phyloP scores from a whole-genome alignment of 148 eudicot species.

The Rhododendron ferrugineum region DNA sequence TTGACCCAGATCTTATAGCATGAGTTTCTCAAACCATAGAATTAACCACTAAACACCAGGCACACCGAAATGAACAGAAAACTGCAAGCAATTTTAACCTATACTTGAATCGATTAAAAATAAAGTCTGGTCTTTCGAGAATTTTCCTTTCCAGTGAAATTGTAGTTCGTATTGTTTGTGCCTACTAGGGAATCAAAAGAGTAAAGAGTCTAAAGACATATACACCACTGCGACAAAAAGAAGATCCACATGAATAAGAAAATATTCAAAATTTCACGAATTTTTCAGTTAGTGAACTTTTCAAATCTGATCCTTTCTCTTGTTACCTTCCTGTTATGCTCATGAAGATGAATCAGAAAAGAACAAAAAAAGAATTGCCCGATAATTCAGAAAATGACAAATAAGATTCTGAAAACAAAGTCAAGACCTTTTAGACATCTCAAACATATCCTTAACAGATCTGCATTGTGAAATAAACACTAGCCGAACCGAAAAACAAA shows the following conservation, averaged over 20 bases:
- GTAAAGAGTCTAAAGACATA: not conserved
- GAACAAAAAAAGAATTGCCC: not conserved
- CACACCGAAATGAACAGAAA: not conserved
- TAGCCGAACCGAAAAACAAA: not conserved
- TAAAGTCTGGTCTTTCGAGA: not conserved
- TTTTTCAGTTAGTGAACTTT: not conserved
- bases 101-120: not conserved
- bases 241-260: not conserved
- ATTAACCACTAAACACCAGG: not conserved
- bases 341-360: not conserved
- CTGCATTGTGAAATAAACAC: not conserved
- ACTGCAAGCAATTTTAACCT: not conserved
- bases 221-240: not conserved
- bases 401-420: not conserved
- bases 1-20: not conserved
- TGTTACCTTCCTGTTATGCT: not conserved
- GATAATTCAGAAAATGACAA: not conserved
- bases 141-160: not conserved
- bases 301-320: not conserved
- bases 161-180: not conserved
- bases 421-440: not conserved
- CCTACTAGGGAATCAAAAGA: not conserved
- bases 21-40: not conserved
- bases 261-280: not conserved
- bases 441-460: not conserved